Percentiles rank a stretch among this genome's conserved stretches.
Evolutionary conservation across 129 eudicot species (phyloP).

Genomic region (Helichrysum umbraculigerum): DNA sequence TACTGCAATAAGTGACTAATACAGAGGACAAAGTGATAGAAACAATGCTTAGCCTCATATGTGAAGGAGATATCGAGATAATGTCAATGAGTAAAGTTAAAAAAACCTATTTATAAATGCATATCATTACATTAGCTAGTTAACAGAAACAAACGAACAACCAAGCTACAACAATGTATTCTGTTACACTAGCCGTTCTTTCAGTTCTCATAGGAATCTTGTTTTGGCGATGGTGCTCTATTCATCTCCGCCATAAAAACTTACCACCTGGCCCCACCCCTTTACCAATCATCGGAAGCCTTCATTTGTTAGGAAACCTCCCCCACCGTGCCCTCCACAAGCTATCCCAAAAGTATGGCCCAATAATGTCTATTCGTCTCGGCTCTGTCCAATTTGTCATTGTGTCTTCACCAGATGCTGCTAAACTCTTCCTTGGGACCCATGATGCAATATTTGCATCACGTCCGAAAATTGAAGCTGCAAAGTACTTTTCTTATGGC

Average conservation of each 20-base stretch:
- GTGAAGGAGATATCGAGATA: background rate
- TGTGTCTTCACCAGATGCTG: constrained; percentile 47
- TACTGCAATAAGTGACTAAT: background rate
- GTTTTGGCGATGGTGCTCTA: constrained; percentile 8
- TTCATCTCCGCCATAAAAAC: background rate
- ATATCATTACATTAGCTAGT: background rate
- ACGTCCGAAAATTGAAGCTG: constrained; percentile 31
- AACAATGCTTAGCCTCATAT: background rate
- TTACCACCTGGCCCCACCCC: constrained; percentile 33
- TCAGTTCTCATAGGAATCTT: constrained; percentile 1
- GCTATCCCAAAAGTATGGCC: constrained; percentile 34
- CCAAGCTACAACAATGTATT: background rate
- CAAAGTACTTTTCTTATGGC: constrained; percentile 26
- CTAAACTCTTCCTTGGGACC: constrained; percentile 44
- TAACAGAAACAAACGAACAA: background rate
- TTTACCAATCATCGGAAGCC: constrained; percentile 38
- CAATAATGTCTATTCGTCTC: constrained; percentile 34
- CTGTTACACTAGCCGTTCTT: background rate
- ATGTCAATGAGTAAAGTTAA: background rate
- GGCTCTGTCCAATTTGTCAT: constrained; percentile 36
- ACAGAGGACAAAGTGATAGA: background rate
- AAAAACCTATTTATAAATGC: background rate
- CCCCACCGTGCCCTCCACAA: constrained; percentile 30
- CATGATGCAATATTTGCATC: constrained; percentile 43
- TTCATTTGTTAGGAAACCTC: constrained; percentile 32